These are phyloP conservation scores for Penicillium bialowiezense DNA, from an alignment of 495 filamentous ascomycete genomes.

Conservation along the genomic window DNA sequence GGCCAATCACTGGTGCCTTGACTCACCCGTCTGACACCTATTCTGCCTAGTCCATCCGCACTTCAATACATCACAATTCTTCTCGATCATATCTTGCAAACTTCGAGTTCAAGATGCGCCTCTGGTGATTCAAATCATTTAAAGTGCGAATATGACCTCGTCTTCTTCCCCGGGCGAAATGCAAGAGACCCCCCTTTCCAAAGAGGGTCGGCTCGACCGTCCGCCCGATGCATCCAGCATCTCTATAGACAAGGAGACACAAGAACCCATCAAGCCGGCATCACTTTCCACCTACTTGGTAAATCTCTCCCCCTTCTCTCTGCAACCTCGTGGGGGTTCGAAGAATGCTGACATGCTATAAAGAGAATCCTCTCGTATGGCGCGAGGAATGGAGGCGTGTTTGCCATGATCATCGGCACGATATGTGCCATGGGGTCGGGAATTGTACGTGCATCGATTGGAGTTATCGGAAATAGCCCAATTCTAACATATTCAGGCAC, in stretches of 20 bases:
- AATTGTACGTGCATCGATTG: background rate
- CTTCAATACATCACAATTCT: too few relatives aligned
- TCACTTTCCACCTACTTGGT: background rate
- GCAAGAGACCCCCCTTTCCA: background rate
- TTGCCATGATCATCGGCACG: background rate
- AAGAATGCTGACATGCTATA: background rate
- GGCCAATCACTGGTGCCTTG: too few relatives aligned
- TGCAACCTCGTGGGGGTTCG: background rate
- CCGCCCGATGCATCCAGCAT: background rate
- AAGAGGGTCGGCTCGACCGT: background rate
- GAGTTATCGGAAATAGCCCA: background rate
- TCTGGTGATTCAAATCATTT: too few relatives aligned
- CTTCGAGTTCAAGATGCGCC: too few relatives aligned
- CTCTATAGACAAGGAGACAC: background rate
- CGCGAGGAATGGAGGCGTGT: background rate
- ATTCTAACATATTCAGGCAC: slow-evolving; percentile 15
- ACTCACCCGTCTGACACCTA: too few relatives aligned
- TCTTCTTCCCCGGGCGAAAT: background rate
- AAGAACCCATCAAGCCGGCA: background rate
- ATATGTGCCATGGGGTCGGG: background rate
- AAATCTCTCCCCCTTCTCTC: background rate
- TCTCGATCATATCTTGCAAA: too few relatives aligned
- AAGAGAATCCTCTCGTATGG: background rate
- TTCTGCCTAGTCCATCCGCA: too few relatives aligned
- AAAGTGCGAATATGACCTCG: background rate